These are phyloP conservation scores for Cyberlindnera mycetangii DNA, from an alignment of 805 yeast genomes.

Conservation along the genomic window DNA sequence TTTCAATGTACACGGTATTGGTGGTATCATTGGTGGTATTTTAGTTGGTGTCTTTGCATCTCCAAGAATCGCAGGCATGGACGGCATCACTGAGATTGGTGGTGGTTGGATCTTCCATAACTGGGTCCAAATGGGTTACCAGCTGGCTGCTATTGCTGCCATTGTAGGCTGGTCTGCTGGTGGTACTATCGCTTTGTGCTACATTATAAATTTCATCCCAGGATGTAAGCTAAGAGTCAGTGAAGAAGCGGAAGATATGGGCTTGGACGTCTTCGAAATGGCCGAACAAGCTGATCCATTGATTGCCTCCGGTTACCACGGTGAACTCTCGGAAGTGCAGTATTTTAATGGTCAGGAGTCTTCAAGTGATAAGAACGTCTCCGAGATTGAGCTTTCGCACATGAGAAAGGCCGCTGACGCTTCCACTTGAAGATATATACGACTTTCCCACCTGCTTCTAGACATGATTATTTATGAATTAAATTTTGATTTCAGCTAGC, in stretches of 20 bases:
- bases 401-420: slow-evolving; percentile 2
- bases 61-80: slow-evolving; percentile 82
- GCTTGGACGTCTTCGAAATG: slow-evolving; percentile 50
- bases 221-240: slow-evolving; percentile 44
- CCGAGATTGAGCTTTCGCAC: slow-evolving; percentile 6
- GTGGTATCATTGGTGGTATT: slow-evolving; percentile 85
- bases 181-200: slow-evolving; percentile 42
- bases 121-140: slow-evolving; percentile 89
- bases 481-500: slow-evolving; percentile 1
- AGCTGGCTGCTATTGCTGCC: slow-evolving; percentile 55
- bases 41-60: slow-evolving; percentile 87
- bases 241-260: slow-evolving; percentile 47
- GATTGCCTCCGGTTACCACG: slow-evolving; percentile 1
- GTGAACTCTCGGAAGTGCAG: slow-evolving; percentile 11
- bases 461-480: neutral
- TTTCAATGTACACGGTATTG: slow-evolving; percentile 95
- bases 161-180: slow-evolving; percentile 44
- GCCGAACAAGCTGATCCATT: slow-evolving; percentile 44
- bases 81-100: slow-evolving; percentile 73
- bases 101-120: slow-evolving; percentile 96
- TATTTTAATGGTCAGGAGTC: slow-evolving; percentile 16
- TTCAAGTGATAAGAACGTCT: slow-evolving; percentile 4
- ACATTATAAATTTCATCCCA: slow-evolving; percentile 48
- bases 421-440: neutral
- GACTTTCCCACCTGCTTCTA: too few relatives aligned